These are phyloP conservation scores for Nymphaea colorata DNA, from an alignment of 164 flowering plant genomes.

Conservation along the genomic window DNA sequence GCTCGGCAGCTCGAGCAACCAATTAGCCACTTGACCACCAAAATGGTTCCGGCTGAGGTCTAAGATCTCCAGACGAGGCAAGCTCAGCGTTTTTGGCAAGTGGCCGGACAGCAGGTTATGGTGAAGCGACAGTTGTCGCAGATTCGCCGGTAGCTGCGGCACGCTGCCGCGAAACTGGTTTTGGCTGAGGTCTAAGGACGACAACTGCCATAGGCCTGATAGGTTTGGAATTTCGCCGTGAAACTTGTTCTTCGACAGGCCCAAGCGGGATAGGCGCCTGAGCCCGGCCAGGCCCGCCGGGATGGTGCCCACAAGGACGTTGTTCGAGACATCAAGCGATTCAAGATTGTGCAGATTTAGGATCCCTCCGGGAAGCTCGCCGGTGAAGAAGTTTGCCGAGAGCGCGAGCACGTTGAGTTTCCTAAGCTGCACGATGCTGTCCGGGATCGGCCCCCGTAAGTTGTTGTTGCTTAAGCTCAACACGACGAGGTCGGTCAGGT, in stretches of 20 bases:
- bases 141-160: not conserved
- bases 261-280: not conserved
- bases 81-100: not conserved
- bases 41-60: not conserved
- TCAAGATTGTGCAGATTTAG: not conserved
- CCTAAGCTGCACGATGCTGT: not conserved
- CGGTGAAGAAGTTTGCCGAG: constrained; percentile 2
- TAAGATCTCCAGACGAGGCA: not conserved
- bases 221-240: not conserved
- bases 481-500: not conserved
- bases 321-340: not conserved
- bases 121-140: not conserved
- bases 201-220: not conserved
- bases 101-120: constrained; percentile 1
- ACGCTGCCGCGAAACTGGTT: not conserved
- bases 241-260: not conserved
- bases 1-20: not conserved
- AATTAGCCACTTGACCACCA: not conserved
- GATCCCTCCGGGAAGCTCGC: not conserved
- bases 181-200: not conserved
- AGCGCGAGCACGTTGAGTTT: not conserved
- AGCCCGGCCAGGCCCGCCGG: not conserved
- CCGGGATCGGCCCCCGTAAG: not conserved
- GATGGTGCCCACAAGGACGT: not conserved
- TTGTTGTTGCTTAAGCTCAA: not conserved